Conservation (phyloP, 768 basidiomycete species). For the Cyclocybe aegerita region DNA sequence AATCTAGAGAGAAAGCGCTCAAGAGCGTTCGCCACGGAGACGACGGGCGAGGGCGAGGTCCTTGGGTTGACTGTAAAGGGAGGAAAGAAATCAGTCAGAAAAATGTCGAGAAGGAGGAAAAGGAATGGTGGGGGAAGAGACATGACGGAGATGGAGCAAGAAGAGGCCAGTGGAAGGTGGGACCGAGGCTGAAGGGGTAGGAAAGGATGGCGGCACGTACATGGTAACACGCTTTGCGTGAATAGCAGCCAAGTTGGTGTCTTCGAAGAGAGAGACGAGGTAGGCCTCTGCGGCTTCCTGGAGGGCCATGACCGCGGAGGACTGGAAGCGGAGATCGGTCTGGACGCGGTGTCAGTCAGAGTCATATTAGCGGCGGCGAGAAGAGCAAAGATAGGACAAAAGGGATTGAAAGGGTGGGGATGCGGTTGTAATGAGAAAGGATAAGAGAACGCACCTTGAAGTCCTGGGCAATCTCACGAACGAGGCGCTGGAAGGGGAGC, state of each 20-base stretch:
- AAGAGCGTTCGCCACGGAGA: slow-evolving; percentile 84
- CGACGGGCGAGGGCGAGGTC: slow-evolving; percentile 86
- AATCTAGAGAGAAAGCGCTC: slow-evolving; percentile 23
- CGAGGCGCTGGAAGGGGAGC: slow-evolving; percentile 98
- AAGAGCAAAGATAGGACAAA: background rate
- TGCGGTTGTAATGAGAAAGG: too few species aligned
- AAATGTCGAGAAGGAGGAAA: background rate
- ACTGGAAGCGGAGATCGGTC: slow-evolving; percentile 95
- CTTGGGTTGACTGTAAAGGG: slow-evolving; percentile 68
- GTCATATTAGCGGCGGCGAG: slow-evolving; percentile 1
- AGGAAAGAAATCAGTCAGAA: slow-evolving; percentile 3
- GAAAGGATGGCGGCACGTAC: slow-evolving; percentile 13
- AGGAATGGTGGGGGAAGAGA: slow-evolving; percentile 50
- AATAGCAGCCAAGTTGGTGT: slow-evolving; percentile 90
- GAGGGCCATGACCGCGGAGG: slow-evolving; percentile 90
- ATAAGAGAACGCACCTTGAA: slow-evolving; percentile 67
- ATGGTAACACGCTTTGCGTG: slow-evolving; percentile 70
- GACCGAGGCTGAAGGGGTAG: slow-evolving; percentile 8
- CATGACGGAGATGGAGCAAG: slow-evolving; percentile 23
- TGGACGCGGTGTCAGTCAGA: slow-evolving; percentile 26
- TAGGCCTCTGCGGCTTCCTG: slow-evolving; percentile 93
- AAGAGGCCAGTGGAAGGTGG: slow-evolving; percentile 5
- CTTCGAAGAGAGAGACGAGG: slow-evolving; percentile 84
- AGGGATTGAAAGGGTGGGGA: too few species aligned
- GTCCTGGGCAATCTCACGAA: slow-evolving; percentile 95